A percentile compares a stretch with the other conserved stretches of the same genome.
Conservation (phyloP, 192 early-diverging fungal species). For the Mortierella claussenii region DNA sequence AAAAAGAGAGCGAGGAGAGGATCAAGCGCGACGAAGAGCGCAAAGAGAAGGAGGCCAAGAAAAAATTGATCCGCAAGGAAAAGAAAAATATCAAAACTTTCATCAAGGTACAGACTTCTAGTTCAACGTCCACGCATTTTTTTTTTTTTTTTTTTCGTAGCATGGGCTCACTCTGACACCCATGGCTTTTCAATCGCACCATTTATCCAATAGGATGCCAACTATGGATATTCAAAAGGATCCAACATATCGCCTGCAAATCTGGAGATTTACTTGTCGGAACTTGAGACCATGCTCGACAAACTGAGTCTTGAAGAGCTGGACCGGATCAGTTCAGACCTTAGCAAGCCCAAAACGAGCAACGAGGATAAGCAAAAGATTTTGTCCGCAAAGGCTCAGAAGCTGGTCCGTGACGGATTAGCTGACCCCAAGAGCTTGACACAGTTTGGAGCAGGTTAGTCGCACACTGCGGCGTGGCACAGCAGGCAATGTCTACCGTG, state of each 20-base stretch:
- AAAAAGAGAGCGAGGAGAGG: constrained; percentile 56
- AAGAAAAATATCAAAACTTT: constrained; percentile 75
- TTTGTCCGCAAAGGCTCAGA: constrained; percentile 33
- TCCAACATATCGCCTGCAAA: constrained; percentile 24
- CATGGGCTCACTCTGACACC: no score
- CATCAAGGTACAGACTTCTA: constrained; percentile 51
- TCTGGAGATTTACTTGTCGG: constrained; percentile 56
- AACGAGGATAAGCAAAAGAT: constrained; percentile 46
- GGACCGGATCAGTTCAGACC: constrained; percentile 38
- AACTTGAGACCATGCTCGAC: constrained; percentile 67
- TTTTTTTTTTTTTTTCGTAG: neutral
- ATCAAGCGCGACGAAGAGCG: constrained; percentile 66
- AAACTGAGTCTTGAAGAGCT: constrained; percentile 57
- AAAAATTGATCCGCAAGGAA: constrained; percentile 73
- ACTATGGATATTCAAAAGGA: constrained; percentile 52
- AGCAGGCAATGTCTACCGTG: no score
- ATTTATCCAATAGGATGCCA: constrained; percentile 55
- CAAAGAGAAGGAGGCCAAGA: constrained; percentile 61
- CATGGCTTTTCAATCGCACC: no score
- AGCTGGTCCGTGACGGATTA: constrained; percentile 37
- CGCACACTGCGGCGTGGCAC: neutral
- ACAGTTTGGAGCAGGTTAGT: constrained; percentile 52
- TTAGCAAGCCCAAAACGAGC: constrained; percentile 24
- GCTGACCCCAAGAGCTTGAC: constrained; percentile 38
- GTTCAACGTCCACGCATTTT: no score